These are phyloP conservation scores for Rugonectria rugulosa DNA, from an alignment of 2,329 filamentous ascomycete genomes.

Conservation along the genomic window DNA sequence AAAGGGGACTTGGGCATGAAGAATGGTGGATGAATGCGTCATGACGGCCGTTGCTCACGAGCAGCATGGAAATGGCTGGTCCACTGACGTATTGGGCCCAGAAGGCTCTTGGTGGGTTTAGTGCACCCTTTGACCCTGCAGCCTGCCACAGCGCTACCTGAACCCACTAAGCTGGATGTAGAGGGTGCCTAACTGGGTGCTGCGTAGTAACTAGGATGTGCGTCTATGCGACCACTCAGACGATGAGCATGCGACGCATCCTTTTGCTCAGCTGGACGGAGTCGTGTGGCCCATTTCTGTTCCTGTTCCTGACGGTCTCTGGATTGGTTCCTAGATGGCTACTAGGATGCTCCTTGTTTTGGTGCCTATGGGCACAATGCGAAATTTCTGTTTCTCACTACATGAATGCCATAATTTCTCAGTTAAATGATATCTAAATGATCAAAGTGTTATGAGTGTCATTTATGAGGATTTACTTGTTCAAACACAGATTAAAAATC, in stretches of 20 bases:
- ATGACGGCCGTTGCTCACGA: slow-evolving; percentile 19
- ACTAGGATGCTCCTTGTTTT: slow-evolving; percentile 1
- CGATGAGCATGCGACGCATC: slow-evolving; percentile 15
- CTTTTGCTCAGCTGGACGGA: slow-evolving; percentile 14
- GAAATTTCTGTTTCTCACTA: no score
- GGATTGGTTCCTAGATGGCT: not conserved
- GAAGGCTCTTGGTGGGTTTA: slow-evolving; percentile 16
- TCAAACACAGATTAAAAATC: no score
- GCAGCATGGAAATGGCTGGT: slow-evolving; percentile 7
- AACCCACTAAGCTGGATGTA: not conserved
- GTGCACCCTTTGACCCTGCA: slow-evolving; percentile 10
- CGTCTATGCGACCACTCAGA: not conserved
- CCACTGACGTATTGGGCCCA: slow-evolving; percentile 20
- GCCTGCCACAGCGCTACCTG: slow-evolving; percentile 3
- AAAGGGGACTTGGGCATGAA: slow-evolving; percentile 16
- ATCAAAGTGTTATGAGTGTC: no score
- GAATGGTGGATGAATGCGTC: slow-evolving; percentile 30
- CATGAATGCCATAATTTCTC: not conserved
- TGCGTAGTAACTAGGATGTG: slow-evolving; percentile 1
- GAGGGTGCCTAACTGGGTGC: slow-evolving; percentile 2
- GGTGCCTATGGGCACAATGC: not conserved
- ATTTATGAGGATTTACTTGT: no score
- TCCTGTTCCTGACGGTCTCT: slow-evolving; percentile 7
- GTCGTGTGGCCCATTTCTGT: slow-evolving; percentile 11
- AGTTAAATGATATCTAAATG: not conserved